Evolutionary conservation across 352 stramenopile species (phyloP).

Genomic region (Phytophthora palmivora): DNA sequence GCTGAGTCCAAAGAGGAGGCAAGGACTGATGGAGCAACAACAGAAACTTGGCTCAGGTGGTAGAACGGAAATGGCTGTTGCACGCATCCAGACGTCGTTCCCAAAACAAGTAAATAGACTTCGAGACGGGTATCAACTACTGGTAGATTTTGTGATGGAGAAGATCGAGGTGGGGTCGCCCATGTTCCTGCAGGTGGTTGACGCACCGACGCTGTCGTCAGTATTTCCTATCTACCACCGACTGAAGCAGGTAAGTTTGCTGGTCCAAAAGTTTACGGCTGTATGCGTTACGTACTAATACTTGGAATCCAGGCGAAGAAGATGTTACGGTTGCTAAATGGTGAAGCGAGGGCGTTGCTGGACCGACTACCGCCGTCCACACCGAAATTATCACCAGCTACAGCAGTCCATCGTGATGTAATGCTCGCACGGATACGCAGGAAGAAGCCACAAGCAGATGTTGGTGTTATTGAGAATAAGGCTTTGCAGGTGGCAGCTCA

Average conservation of each 20-base stretch:
- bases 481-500: slow-evolving; percentile 1
- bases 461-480: slow-evolving; percentile 22
- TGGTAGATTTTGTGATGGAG: slow-evolving; percentile 44
- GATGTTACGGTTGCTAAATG: slow-evolving; percentile 46
- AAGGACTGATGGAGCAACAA: slow-evolving; percentile 17
- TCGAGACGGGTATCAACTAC: slow-evolving; percentile 34
- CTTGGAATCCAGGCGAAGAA: slow-evolving; percentile 45
- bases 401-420: slow-evolving; percentile 45
- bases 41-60: slow-evolving; percentile 7
- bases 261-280: neutral
- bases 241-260: slow-evolving; percentile 50
- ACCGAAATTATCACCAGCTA: slow-evolving; percentile 25
- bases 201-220: slow-evolving; percentile 42
- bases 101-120: slow-evolving; percentile 45
- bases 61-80: slow-evolving; percentile 9
- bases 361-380: slow-evolving; percentile 38
- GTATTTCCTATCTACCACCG: slow-evolving; percentile 60
- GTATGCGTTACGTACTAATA: neutral
- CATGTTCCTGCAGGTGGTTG: slow-evolving; percentile 35
- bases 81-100: slow-evolving; percentile 44
- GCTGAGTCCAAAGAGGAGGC: slow-evolving; percentile 22
- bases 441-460: slow-evolving; percentile 20
- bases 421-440: slow-evolving; percentile 50
- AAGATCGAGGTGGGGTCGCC: slow-evolving; percentile 38
- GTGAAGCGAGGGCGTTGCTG: slow-evolving; percentile 37